phyloP scores from a whole-genome alignment of 2,329 filamentous ascomycete species.

The Fusarium concolor region DNA sequence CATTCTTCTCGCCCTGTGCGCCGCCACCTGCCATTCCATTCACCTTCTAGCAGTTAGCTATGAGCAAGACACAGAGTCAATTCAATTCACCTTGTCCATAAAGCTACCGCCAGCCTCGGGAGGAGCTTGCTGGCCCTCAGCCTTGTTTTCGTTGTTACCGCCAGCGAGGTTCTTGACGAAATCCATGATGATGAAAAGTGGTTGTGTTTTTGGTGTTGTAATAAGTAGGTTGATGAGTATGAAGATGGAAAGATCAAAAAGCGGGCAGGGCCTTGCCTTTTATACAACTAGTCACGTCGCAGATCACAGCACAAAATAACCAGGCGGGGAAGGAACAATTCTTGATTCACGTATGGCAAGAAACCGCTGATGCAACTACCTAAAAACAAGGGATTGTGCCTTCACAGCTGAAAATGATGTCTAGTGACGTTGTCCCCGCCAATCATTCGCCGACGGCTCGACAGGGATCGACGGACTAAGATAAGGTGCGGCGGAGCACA shows the following conservation, averaged over 20 bases:
- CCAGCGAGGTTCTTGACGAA: constrained; percentile 65
- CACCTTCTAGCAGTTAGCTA: no score
- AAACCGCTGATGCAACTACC: constrained; percentile 37
- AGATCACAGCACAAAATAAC: background rate
- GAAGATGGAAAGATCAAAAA: background rate
- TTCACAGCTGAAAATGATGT: constrained; percentile 34
- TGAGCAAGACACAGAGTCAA: no score
- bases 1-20: constrained; percentile 80
- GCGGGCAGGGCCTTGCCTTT: constrained; percentile 7
- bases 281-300: constrained; percentile 8
- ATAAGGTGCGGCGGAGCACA: constrained; percentile 30
- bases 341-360: constrained; percentile 21
- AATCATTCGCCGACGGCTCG: constrained; percentile 19
- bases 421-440: constrained; percentile 34
- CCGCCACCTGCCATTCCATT: constrained; percentile 73
- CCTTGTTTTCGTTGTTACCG: constrained; percentile 46
- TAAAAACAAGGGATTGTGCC: background rate
- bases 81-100: constrained; percentile 56
- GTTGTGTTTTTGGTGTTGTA: background rate
- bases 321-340: constrained; percentile 10
- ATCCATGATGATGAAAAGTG: constrained; percentile 59
- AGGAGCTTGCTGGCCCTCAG: constrained; percentile 45
- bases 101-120: constrained; percentile 59
- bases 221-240: background rate
- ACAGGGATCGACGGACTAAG: background rate